Evolutionary conservation across 106 monocot genomes (phyloP), one percentile per base, ranked within the genome.

Genomic region (Phalaenopsis equestris): DNA sequence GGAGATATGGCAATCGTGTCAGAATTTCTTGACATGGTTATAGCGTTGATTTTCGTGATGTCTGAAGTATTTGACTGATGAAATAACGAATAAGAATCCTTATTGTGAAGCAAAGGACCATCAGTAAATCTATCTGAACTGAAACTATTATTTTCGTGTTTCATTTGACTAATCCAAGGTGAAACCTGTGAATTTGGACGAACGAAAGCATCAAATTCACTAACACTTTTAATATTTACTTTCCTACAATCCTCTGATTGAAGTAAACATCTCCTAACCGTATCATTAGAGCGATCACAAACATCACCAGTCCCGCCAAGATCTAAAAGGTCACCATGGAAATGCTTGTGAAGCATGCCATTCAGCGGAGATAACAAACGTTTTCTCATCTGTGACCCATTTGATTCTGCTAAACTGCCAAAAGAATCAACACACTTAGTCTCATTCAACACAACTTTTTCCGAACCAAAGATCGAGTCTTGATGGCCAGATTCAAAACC

Each of bases 321-420:
- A 70, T 70, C 70, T 70, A 90, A 61, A 2, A 76, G 9, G 72
- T 94, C 91, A 23, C 89, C 93, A 84, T 87, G 64, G 52, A 92
- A 94, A 56, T 87, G 84, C 41, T 87, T 87, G 41, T 41, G 39
- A 80, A 85, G 78, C 82, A 86, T 85, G 58, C 52, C 79, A 83
- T 88, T 85, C 70, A 89, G 45, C 70, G 98, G 94, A 46, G 94
- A 98, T 17, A 89, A 87, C 78, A 94, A 43, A 9, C 89, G 88
- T 75, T 94, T 98, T 78, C 90, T 87, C 79, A 81, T 58, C 76
- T 88, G 92, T 15, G 73, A 55, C 56, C 79, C 88, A 79, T 82
- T 82, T 67, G 72, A 81, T 79, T 84, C 85, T 81, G 4, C 45
- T 55, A 58, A 75, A 24, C 42, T 72, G 37, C 73, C 83, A 46